Conservation (phyloP, 352 stramenopile species). For the Aphanomyces stellatus region DNA sequence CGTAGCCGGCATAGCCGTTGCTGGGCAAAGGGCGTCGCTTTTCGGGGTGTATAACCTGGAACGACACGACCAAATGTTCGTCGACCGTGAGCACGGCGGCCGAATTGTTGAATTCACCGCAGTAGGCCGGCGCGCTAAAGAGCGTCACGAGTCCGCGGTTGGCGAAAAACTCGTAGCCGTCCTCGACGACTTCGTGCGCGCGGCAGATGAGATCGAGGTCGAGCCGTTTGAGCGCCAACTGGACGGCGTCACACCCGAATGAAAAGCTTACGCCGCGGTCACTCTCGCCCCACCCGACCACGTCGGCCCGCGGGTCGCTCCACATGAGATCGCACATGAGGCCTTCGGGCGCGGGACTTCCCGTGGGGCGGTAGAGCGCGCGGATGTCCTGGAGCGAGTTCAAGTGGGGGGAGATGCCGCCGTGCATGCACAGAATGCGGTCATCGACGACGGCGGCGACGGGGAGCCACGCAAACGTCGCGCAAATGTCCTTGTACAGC, state of each 20-base stretch:
- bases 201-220: slow-evolving; percentile 97
- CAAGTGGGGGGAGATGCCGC: slow-evolving; percentile 86
- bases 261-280: slow-evolving; percentile 98
- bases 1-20: no score
- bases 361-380: slow-evolving; percentile 64
- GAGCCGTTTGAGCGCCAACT: slow-evolving; percentile 93
- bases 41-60: slow-evolving; percentile 9
- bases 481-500: slow-evolving; percentile 93
- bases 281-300: slow-evolving; percentile 91
- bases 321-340: slow-evolving; percentile 81
- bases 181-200: slow-evolving; percentile 69
- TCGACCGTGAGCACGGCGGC: slow-evolving; percentile 86
- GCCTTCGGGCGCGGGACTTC: slow-evolving; percentile 54
- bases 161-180: slow-evolving; percentile 60
- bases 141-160: slow-evolving; percentile 81
- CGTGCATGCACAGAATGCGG: slow-evolving; percentile 98
- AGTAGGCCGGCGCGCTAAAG: slow-evolving; percentile 90
- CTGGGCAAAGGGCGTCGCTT: background rate
- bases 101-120: slow-evolving; percentile 83
- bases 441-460: slow-evolving; percentile 92
- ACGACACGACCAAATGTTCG: background rate
- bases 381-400: slow-evolving; percentile 96
- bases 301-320: slow-evolving; percentile 75
- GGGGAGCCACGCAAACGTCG: slow-evolving; percentile 98
- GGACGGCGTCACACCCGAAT: slow-evolving; percentile 96